phyloP scores from a whole-genome alignment of 2,329 filamentous ascomycete genomes.

The Cladosporium sphaerospermum region DNA sequence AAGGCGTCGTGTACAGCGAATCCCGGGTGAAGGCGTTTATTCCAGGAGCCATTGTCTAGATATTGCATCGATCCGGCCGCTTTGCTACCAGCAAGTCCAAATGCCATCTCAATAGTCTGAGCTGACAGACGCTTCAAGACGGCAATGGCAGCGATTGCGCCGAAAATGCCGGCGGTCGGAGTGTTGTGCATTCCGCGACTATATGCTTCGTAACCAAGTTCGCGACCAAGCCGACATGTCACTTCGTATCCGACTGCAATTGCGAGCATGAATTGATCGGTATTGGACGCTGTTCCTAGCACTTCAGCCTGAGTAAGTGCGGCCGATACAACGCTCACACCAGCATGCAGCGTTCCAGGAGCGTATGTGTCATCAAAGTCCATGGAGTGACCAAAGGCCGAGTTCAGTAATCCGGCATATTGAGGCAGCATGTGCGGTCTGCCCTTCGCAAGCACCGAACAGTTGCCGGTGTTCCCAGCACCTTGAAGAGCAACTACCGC shows the following conservation, averaged over 20 bases:
- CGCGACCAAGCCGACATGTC: constrained; percentile 30
- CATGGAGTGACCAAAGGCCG: constrained; percentile 37
- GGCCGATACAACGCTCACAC: constrained; percentile 36
- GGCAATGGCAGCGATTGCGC: constrained; percentile 29
- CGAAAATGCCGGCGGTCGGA: constrained; percentile 33
- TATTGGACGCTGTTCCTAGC: constrained; percentile 14
- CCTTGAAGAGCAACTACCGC: constrained; percentile 24
- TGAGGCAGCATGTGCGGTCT: constrained; percentile 30
- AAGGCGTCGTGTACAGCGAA: constrained; percentile 37
- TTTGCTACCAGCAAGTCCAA: constrained; percentile 33
- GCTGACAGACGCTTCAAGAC: constrained; percentile 25
- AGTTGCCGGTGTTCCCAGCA: constrained; percentile 17
- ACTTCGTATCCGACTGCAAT: constrained; percentile 32
- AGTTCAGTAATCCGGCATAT: constrained; percentile 39
- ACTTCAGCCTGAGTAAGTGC: constrained; percentile 31
- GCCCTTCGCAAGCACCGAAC: constrained; percentile 33
- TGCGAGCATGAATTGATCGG: constrained; percentile 27
- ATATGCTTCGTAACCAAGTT: constrained; percentile 31
- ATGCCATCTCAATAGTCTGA: constrained; percentile 28
- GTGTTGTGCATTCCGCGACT: constrained; percentile 36
- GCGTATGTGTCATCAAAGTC: constrained; percentile 44
- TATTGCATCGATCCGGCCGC: constrained; percentile 36
- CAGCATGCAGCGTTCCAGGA: constrained; percentile 36
- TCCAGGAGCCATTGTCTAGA: constrained; percentile 34
- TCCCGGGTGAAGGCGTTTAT: constrained; percentile 35